These are phyloP conservation scores for Lichtheimia corymbifera DNA, from an alignment of 371 early-diverging fungal species.

Conservation along the genomic window DNA sequence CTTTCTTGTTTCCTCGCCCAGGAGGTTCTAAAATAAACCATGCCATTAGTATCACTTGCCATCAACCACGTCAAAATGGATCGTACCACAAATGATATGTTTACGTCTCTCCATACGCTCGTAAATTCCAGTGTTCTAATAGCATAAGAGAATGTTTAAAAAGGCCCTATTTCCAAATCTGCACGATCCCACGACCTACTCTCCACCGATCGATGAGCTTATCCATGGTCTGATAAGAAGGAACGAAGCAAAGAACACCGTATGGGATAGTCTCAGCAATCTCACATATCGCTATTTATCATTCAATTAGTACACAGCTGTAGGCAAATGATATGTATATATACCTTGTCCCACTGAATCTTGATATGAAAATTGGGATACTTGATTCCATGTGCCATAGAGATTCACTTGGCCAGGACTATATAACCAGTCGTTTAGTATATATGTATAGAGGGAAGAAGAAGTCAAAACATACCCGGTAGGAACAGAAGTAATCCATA, in stretches of 20 bases:
- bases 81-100: slow-evolving; percentile 30
- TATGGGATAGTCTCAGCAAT: slow-evolving; percentile 55
- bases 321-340: background rate
- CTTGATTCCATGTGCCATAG: slow-evolving; percentile 53
- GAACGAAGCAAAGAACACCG: slow-evolving; percentile 66
- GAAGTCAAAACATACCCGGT: slow-evolving; percentile 24
- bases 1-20: slow-evolving; percentile 25
- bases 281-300: slow-evolving; percentile 34
- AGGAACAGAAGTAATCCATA: slow-evolving; percentile 51
- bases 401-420: slow-evolving; percentile 44
- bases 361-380: slow-evolving; percentile 60
- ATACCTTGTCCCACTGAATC: slow-evolving; percentile 67
- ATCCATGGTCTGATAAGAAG: slow-evolving; percentile 60
- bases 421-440: background rate
- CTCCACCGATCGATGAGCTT: slow-evolving; percentile 57
- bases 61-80: background rate
- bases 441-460: too few species aligned
- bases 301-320: background rate
- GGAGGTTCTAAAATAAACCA: slow-evolving; percentile 8
- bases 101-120: slow-evolving; percentile 31
- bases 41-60: background rate
- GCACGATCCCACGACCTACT: slow-evolving; percentile 2
- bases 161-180: too few species aligned
- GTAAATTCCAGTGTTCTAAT: slow-evolving; percentile 37
- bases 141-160: background rate